Percentiles rank a stretch among this genome's conserved stretches.
These are phyloP conservation scores for Aphanomyces euteiches DNA, from an alignment of 352 stramenopile genomes.

Conservation along the genomic window DNA sequence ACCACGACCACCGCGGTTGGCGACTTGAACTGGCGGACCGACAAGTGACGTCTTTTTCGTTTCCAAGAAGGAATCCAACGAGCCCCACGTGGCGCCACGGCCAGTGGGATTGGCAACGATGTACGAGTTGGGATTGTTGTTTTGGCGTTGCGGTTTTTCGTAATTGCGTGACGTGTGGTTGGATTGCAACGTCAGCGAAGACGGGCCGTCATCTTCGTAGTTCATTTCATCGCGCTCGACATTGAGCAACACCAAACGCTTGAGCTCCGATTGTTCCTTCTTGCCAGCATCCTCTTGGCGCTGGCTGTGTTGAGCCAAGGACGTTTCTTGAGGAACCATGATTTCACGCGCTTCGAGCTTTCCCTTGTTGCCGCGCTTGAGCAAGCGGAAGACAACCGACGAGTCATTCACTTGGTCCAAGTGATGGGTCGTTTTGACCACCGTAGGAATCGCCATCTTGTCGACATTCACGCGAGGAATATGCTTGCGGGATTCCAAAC, in stretches of 20 bases:
- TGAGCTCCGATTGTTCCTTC: constrained; percentile 84
- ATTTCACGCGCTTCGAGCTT: constrained; percentile 94
- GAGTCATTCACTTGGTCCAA: constrained; percentile 13
- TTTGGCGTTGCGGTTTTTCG: constrained; percentile 5
- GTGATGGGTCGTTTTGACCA: constrained; percentile 54
- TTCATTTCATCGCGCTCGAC: constrained; percentile 81
- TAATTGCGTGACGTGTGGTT: constrained; percentile 20
- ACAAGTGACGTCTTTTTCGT: constrained; percentile 8
- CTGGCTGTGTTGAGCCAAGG: constrained; percentile 87
- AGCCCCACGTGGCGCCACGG: constrained; percentile 15
- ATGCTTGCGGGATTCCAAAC: constrained; percentile 57
- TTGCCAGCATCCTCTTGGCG: constrained; percentile 82
- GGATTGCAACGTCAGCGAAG: constrained; percentile 4
- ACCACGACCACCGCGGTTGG: constrained; percentile 18
- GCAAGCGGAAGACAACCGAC: constrained; percentile 88
- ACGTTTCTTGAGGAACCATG: constrained; percentile 90
- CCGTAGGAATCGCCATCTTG: constrained; percentile 85
- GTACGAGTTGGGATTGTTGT: constrained; percentile 18
- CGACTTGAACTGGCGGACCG: not conserved
- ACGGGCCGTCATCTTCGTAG: constrained; percentile 23
- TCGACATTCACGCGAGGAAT: constrained; percentile 69
- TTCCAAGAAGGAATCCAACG: constrained; percentile 25
- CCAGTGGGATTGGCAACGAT: constrained; percentile 16
- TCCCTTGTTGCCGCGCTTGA: constrained; percentile 96
- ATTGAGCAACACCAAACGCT: constrained; percentile 82